Evolutionary conservation across 768 basidiomycete genomes (phyloP).

Genomic region (Suillus sp.): DNA sequence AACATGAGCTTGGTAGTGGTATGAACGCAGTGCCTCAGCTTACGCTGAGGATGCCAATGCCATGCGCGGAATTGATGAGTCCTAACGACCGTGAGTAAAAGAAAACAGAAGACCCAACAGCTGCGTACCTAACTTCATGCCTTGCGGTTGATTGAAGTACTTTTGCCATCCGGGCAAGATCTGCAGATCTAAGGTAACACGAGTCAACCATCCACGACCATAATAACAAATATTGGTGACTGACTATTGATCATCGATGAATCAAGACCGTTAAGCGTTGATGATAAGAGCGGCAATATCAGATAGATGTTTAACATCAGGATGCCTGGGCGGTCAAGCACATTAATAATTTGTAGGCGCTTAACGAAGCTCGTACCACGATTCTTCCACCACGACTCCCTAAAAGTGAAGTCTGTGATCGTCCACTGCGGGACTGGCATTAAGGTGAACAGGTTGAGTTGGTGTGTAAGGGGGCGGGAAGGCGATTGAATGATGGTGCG

Average conservation of each 20-base stretch:
- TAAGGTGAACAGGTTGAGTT: conserved; percentile 14
- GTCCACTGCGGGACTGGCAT: conserved; percentile 51
- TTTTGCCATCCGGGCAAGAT: conserved; percentile 67
- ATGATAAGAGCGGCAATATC: conserved; percentile 63
- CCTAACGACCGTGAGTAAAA: conserved; percentile 36
- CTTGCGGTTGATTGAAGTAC: conserved; percentile 54
- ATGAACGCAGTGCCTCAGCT: conserved; percentile 18
- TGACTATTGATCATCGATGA: conserved; percentile 61
- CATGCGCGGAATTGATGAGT: conserved; percentile 66
- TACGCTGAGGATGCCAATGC: conserved; percentile 54
- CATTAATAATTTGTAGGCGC: not conserved
- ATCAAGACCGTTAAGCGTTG: conserved; percentile 67
- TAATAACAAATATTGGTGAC: conserved; percentile 5
- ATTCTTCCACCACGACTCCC: conserved; percentile 63
- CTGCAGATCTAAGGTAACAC: conserved; percentile 53
- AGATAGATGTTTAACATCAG: conserved; percentile 60
- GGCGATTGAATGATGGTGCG: not conserved
- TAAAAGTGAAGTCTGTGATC: conserved; percentile 59
- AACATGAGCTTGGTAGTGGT: not conserved
- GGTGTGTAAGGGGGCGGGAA: not conserved
- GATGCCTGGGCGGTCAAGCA: conserved; percentile 44
- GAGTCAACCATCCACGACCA: conserved; percentile 30
- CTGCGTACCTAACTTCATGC: conserved; percentile 48
- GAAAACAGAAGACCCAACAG: not conserved
- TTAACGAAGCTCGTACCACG: conserved; percentile 41